Evolutionary conservation across 1,139 yeast species (phyloP), one percentile per base, ranked within the genome.

Genomic region (Taiozyma sp.): DNA sequence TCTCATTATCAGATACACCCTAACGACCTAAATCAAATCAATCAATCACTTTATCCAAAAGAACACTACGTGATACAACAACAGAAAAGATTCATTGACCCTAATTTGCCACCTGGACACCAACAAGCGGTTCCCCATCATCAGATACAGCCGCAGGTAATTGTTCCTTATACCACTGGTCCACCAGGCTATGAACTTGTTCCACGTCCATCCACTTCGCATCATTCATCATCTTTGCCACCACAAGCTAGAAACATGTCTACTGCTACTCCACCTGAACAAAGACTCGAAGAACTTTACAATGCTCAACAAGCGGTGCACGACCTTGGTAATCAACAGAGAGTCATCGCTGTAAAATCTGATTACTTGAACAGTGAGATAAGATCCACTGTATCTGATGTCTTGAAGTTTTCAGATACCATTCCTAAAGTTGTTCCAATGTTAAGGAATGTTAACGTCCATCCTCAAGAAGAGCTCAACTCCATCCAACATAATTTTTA

Each of bases 381-480:
- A 3, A 48, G 57, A 19, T 53, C 61, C 7, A 57, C 63, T 1
- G 51, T 49, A 10, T 48, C 54, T 8, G 65, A 62, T 51, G 60
- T 60, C 0, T 16, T 61, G 19, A 57, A 48, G 45, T 53, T 62
- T 16, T 53, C 61, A 14, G 65, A 62, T 27, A 49, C 52, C 9
- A 45, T 62, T 6, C 64, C 65, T 0, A 59, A 56, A 43, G 45
- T 63, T 13, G 59, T 56, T 4, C 65, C 65, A 5, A 52, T 52
- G 2, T 46, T 62, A 13, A 46, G 51, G 39, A 49, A 53, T 5
- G 27, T 51, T 8, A 58, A 53, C 10, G 44, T 48, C 2, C 51
- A 50, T 13, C 56, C 54, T 47, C 41, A 50, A 29, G 63, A 56
- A 14, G 52, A 57, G 3, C 42, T 62, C n/a, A 42, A 43, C 1